Evolutionary conservation across 192 early-diverging fungal genomes (phyloP).

Genomic region (Obelidium mucronatum): DNA sequence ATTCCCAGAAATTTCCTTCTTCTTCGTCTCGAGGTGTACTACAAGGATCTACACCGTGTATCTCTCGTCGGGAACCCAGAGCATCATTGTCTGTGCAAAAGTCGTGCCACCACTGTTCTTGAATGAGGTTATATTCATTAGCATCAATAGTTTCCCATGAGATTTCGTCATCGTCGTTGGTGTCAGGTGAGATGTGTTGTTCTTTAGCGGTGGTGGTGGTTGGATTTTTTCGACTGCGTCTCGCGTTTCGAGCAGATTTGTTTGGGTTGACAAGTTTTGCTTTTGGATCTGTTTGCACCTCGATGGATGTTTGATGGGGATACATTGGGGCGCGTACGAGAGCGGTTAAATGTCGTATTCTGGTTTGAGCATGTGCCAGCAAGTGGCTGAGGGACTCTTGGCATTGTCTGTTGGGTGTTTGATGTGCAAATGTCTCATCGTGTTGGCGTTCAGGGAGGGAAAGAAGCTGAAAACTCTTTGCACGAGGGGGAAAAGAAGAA

Average conservation of each 20-base stretch:
- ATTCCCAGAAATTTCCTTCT: not conserved
- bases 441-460: not conserved
- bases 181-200: not conserved
- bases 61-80: not conserved
- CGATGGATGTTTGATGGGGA: not conserved
- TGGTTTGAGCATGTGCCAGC: conserved; percentile 21
- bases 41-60: not conserved
- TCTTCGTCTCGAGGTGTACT: not conserved
- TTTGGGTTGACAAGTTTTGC: not conserved
- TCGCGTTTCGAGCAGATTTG: not conserved
- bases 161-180: not conserved
- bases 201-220: not conserved
- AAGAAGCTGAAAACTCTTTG: not conserved
- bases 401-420: not conserved
- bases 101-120: conserved; percentile 34
- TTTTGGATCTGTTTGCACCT: conserved; percentile 28
- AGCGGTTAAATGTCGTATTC: conserved; percentile 7
- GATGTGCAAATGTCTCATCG: not conserved
- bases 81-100: conserved; percentile 7
- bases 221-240: not conserved
- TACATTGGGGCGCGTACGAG: not conserved
- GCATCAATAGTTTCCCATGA: conserved; percentile 22
- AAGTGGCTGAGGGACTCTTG: not conserved
- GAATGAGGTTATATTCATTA: not conserved
- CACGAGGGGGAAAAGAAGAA: not conserved